These are phyloP conservation scores for Acacia pycnantha DNA, from an alignment of 331 rosid species.

Conservation along the genomic window DNA sequence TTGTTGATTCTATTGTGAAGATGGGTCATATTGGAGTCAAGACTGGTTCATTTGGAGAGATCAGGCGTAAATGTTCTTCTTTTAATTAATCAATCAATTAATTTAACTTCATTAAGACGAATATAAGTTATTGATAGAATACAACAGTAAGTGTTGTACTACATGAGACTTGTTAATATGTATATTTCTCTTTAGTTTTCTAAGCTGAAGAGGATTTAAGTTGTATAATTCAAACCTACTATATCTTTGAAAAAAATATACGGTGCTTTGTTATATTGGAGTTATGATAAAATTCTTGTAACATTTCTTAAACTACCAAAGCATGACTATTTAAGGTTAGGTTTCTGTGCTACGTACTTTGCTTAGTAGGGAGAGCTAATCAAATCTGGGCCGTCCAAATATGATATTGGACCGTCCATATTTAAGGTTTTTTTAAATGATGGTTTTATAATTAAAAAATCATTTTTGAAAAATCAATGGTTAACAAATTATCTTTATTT, in stretches of 20 bases:
- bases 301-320: neutral
- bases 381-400: too few species aligned
- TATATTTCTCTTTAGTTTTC: neutral
- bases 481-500: too few species aligned
- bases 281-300: neutral
- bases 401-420: too few species aligned
- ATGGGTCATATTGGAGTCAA: conserved; percentile 88
- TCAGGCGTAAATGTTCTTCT: conserved; percentile 54
- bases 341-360: too few species aligned
- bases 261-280: neutral
- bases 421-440: too few species aligned
- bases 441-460: too few species aligned
- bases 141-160: neutral
- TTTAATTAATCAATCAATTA: conserved; percentile 25
- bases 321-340: neutral
- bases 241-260: neutral
- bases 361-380: too few species aligned
- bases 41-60: conserved; percentile 54
- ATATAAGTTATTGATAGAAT: neutral
- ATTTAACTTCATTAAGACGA: neutral
- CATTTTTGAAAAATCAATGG: too few species aligned
- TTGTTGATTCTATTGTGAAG: conserved; percentile 50
- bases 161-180: neutral
- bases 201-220: neutral
- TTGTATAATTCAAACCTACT: neutral